These are phyloP conservation scores for Umbilicus rupestris DNA, from an alignment of 164 flowering plant genomes.

Conservation along the genomic window DNA sequence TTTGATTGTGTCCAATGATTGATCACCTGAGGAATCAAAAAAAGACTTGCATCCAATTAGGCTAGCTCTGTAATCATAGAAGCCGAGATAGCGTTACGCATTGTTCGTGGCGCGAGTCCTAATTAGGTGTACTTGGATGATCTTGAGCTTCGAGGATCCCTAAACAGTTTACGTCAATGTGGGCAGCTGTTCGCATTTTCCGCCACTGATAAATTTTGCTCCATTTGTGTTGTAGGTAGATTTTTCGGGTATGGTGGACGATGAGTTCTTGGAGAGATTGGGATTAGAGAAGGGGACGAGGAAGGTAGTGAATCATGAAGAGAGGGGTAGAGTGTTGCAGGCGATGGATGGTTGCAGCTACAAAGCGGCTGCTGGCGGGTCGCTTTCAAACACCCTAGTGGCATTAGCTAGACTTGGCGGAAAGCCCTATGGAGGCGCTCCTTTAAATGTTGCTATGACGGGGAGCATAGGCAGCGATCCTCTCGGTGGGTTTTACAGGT, in stretches of 20 bases:
- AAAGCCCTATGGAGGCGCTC: slow-evolving; percentile 44
- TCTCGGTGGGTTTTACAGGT: slow-evolving; percentile 90
- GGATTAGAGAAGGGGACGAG: slow-evolving; percentile 84
- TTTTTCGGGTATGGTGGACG: slow-evolving; percentile 85
- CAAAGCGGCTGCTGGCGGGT: slow-evolving; percentile 98
- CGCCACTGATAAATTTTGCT: background rate
- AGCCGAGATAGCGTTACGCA: background rate
- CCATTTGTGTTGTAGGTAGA: slow-evolving; percentile 51
- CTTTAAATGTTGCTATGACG: slow-evolving; percentile 70
- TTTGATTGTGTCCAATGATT: background rate
- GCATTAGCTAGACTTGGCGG: slow-evolving; percentile 85
- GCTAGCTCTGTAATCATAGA: too few relatives aligned
- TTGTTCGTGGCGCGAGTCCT: too few relatives aligned
- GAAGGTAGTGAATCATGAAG: slow-evolving; percentile 84
- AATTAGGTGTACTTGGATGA: too few relatives aligned
- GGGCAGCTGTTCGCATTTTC: background rate
- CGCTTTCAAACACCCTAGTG: slow-evolving; percentile 84
- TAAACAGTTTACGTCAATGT: background rate
- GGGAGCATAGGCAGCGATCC: slow-evolving; percentile 95
- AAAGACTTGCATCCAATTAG: too few relatives aligned
- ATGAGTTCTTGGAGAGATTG: slow-evolving; percentile 56
- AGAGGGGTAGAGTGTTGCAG: slow-evolving; percentile 76
- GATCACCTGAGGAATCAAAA: background rate
- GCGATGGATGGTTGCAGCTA: slow-evolving; percentile 98
- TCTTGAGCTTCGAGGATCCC: background rate